These are phyloP conservation scores for Metarhizium guizhouense DNA, from an alignment of 2,329 filamentous ascomycete genomes.

Conservation along the genomic window DNA sequence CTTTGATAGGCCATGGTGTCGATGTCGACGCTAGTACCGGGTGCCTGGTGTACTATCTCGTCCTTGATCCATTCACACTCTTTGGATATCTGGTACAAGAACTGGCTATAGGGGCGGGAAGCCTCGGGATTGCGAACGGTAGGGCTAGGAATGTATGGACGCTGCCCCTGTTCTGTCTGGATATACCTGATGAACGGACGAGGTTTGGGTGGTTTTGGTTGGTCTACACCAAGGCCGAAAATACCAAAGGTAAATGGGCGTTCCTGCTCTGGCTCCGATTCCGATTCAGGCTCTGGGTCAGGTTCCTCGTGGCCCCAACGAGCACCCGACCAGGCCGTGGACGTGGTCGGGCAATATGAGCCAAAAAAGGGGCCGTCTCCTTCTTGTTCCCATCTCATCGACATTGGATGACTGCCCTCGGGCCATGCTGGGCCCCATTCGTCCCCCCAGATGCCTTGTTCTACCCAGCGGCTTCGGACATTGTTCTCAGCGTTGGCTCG, in stretches of 20 bases:
- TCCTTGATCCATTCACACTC: not conserved
- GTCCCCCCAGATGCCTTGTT: constrained; percentile 8
- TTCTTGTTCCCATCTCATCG: too few species aligned
- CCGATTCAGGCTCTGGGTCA: too few species aligned
- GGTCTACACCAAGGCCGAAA: too few species aligned
- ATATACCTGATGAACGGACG: not conserved
- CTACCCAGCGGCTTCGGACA: constrained; percentile 7
- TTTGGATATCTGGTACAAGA: not conserved
- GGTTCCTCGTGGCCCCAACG: too few species aligned
- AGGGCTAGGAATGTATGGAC: not conserved
- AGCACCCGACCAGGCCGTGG: too few species aligned
- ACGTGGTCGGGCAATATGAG: not conserved
- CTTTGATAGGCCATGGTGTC: constrained; percentile 4
- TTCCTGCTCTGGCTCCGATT: too few species aligned
- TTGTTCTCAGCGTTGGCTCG: constrained; percentile 5
- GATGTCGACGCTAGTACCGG: not conserved
- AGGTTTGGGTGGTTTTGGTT: too few species aligned
- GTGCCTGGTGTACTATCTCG: not conserved
- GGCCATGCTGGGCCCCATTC: constrained; percentile 6
- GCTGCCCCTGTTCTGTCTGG: not conserved
- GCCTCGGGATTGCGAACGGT: not conserved
- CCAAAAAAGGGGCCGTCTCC: too few species aligned
- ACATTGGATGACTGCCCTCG: not conserved
- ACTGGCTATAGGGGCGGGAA: not conserved
- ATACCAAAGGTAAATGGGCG: too few species aligned